phyloP scores from a whole-genome alignment of 2,329 filamentous ascomycete genomes.

The Aspergillus unguis region DNA sequence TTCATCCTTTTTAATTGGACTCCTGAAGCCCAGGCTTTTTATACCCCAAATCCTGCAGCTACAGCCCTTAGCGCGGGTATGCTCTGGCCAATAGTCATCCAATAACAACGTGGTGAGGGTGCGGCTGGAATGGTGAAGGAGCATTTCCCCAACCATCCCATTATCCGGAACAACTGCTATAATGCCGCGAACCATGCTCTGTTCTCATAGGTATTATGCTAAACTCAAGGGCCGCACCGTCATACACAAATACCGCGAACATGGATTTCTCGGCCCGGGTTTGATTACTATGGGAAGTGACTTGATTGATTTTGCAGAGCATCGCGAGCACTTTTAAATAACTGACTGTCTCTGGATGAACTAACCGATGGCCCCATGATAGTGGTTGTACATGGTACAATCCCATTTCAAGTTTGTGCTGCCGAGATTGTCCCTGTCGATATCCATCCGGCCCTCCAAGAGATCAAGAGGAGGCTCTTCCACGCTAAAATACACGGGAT shows the following conservation, averaged over 20 bases:
- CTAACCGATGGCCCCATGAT: neutral
- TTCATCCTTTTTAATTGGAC: neutral
- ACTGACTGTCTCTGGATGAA: neutral
- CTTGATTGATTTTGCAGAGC: too few relatives aligned
- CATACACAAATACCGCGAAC: too few relatives aligned
- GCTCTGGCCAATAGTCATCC: neutral
- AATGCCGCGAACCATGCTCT: neutral
- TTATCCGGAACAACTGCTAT: neutral
- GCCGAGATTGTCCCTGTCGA: neutral
- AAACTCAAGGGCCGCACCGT: too few relatives aligned
- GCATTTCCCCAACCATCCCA: neutral
- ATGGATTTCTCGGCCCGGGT: too few relatives aligned
- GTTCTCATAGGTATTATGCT: neutral
- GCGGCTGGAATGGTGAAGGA: neutral
- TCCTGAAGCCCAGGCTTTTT: neutral
- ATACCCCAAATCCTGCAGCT: neutral
- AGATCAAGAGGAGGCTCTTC: neutral
- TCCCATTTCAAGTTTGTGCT: neutral
- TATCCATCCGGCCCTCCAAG: neutral
- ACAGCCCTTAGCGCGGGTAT: neutral
- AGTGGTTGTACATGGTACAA: conserved; percentile 1
- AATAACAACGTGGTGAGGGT: neutral
- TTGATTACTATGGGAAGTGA: too few relatives aligned
- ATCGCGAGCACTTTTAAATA: neutral
- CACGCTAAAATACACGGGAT: neutral